Conservation (phyloP, 1,284 basidiomycete genomes). For the Psilocybe mexicana region DNA sequence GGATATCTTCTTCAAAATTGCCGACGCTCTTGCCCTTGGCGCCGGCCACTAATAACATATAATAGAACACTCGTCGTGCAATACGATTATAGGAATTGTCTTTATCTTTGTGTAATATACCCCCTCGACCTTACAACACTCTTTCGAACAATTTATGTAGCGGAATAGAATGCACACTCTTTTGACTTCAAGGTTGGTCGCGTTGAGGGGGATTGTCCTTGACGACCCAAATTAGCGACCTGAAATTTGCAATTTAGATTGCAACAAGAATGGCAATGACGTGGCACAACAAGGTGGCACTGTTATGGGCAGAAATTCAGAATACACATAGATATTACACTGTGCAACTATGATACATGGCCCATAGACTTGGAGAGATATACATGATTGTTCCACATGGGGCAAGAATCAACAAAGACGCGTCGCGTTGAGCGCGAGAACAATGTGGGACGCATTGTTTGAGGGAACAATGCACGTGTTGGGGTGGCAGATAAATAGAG, state of each 20-base stretch:
- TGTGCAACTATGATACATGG: background rate
- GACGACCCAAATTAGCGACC: too few species aligned
- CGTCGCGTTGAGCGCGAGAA: slow-evolving; percentile 6
- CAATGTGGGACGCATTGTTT: slow-evolving; percentile 12
- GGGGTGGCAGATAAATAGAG: slow-evolving; percentile 25
- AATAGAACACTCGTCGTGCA: background rate
- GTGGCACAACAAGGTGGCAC: too few species aligned
- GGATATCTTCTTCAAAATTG: slow-evolving; percentile 47
- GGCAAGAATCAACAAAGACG: slow-evolving; percentile 20
- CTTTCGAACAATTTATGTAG: too few species aligned
- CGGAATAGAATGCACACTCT: too few species aligned
- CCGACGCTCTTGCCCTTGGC: slow-evolving; percentile 35
- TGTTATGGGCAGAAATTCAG: too few species aligned
- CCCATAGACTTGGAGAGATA: background rate
- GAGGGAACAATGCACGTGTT: slow-evolving; percentile 26
- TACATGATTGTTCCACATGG: slow-evolving; percentile 1
- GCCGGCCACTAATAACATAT: background rate
- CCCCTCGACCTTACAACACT: too few species aligned
- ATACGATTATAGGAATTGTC: background rate
- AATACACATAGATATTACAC: too few species aligned
- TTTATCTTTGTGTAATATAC: background rate
- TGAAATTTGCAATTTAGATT: too few species aligned
- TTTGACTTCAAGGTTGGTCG: too few species aligned
- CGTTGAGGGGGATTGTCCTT: too few species aligned
- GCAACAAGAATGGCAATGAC: too few species aligned